Evolutionary conservation across 495 filamentous ascomycete genomes (phyloP), one percentile per base, ranked within the genome.

Genomic region (Hypomontagnella monticulosa): DNA sequence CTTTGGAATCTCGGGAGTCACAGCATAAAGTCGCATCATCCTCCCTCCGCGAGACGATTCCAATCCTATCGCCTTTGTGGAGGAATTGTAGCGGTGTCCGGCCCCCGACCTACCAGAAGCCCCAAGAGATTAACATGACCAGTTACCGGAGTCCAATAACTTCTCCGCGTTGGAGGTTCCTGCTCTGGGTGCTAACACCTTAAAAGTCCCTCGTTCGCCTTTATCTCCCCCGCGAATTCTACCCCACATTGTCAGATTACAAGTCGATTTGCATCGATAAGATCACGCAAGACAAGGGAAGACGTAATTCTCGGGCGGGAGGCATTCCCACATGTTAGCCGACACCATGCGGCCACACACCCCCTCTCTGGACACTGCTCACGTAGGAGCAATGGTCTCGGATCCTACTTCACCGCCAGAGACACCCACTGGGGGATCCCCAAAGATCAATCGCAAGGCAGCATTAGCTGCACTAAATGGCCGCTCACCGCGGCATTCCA

Each of bases 131-230:
- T 84, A 85, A 84, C 83, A 85, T 85, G 82, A 84, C 78, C 75
- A 78, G 78, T 79, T 79, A 80, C 76, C 79, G 75, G 75, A 76
- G 75, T 59, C 77, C 77, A 67, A 73, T 81, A 74, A 75, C 72
- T 73, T 84, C 80, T 82, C 82, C 81, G 76, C 75, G 77, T 69
- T 80, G 82, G 83, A 85, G 82, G 74, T 79, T 81, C 66, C 70
- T 79, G 75, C 74, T 78, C 74, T 77, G 78, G 78, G 78, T 79
- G 51, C 73, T 79, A 67, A 80, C 77, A 46, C 79, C 78, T 71
- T 82, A 76, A 81, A 61, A 63, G 59, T 66, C 60, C 44, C 63
- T 73, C 51, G 50, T 63, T 68, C 64, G 23, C 53, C 59, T 71
- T 68, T 63, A 51, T 71, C 55, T 71, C 48, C 60, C 66, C 66